Conservation (phyloP, 495 filamentous ascomycete species). For the Amniculicola lignicola region DNA sequence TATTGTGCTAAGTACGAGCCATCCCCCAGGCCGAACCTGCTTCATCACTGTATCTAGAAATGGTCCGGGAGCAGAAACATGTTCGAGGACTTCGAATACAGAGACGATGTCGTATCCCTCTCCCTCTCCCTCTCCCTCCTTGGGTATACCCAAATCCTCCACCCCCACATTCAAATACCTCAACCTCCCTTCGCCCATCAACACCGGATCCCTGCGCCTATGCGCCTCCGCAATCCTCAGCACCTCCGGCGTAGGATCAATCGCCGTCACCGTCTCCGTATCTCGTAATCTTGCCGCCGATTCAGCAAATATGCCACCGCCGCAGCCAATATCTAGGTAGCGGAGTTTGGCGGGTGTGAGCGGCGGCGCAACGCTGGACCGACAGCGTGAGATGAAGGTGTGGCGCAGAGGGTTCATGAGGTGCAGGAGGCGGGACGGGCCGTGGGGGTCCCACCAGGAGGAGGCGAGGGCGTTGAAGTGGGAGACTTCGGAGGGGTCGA, state of each 20-base stretch:
- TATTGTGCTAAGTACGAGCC: conserved; percentile 89
- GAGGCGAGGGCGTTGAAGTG: conserved; percentile 93
- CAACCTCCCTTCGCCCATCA: conserved; percentile 55
- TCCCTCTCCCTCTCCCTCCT: conserved; percentile 33
- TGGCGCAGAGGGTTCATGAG: conserved; percentile 97
- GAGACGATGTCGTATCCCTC: conserved; percentile 67
- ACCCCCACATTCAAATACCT: conserved; percentile 68
- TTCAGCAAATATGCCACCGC: conserved; percentile 94
- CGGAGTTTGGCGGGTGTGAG: conserved; percentile 27
- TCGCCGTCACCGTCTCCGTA: conserved; percentile 68
- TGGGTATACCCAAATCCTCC: conserved; percentile 58
- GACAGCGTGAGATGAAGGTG: conserved; percentile 78
- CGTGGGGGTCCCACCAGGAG: conserved; percentile 96
- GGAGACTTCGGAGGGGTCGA: conserved; percentile 81
- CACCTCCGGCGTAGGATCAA: conserved; percentile 80
- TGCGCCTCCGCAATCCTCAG: conserved; percentile 75
- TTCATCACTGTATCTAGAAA: conserved; percentile 67
- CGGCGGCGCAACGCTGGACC: conserved; percentile 43
- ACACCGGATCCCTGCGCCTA: conserved; percentile 61
- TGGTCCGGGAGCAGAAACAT: conserved; percentile 66
- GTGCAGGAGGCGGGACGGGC: conserved; percentile 86
- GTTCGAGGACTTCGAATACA: conserved; percentile 92
- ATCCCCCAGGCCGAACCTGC: conserved; percentile 85
- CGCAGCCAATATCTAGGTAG: conserved; percentile 93
- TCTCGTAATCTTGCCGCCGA: conserved; percentile 72